Conservation (phyloP, 495 filamentous ascomycete genomes). For the Niebla homalea region DNA sequence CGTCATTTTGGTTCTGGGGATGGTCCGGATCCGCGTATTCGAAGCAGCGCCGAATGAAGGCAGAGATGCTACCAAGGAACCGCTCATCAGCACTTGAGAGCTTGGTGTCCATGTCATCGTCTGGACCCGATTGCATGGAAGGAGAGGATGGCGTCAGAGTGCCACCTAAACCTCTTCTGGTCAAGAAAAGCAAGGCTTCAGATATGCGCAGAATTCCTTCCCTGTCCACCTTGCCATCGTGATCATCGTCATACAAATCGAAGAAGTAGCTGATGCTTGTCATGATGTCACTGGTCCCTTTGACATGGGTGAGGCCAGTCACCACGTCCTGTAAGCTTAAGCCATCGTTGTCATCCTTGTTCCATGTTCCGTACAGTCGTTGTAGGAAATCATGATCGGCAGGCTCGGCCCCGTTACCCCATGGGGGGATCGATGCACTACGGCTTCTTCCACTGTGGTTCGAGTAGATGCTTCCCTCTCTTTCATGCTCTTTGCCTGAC, state of each 20-base stretch:
- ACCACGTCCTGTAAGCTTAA: constrained; percentile 84
- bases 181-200: constrained; percentile 86
- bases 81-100: constrained; percentile 52
- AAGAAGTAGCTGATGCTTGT: constrained; percentile 95
- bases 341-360: constrained; percentile 56
- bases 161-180: constrained; percentile 70
- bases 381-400: constrained; percentile 94
- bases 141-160: constrained; percentile 39
- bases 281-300: constrained; percentile 91
- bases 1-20: constrained; percentile 35
- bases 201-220: constrained; percentile 93
- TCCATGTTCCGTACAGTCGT: constrained; percentile 80
- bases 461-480: constrained; percentile 42
- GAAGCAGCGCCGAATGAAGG: constrained; percentile 91
- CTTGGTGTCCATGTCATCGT: constrained; percentile 20
- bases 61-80: constrained; percentile 81
- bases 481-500: constrained; percentile 39
- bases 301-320: constrained; percentile 74
- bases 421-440: constrained; percentile 46
- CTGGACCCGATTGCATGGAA: constrained; percentile 17
- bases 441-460: constrained; percentile 35
- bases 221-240: constrained; percentile 85
- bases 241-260: constrained; percentile 86
- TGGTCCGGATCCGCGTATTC: constrained; percentile 96
- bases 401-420: constrained; percentile 66